Percentiles rank a stretch among this genome's conserved stretches.
Conservation (phyloP, 257 asterid species). For the Cynanchum wilfordii region DNA sequence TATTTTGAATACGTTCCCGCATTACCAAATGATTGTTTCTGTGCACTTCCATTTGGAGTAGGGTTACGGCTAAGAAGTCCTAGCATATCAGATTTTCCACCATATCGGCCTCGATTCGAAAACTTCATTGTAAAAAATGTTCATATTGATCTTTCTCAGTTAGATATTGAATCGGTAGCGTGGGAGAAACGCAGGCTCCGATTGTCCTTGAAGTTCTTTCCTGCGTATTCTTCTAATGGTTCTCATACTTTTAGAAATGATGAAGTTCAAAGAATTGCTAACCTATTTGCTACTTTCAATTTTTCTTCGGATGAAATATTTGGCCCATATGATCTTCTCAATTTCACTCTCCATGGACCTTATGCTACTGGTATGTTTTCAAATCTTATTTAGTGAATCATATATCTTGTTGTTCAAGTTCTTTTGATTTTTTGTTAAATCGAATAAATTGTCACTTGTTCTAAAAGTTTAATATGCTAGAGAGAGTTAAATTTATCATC, state of each 20-base stretch:
- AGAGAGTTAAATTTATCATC: too few species aligned
- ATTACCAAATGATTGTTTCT: slow-evolving; percentile 36
- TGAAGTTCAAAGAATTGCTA: slow-evolving; percentile 32
- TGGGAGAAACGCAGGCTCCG: slow-evolving; percentile 45
- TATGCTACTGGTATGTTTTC: slow-evolving; percentile 31
- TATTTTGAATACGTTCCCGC: slow-evolving; percentile 37
- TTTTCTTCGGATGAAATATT: slow-evolving; percentile 29
- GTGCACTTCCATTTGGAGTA: slow-evolving; percentile 43
- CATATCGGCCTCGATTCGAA: slow-evolving; percentile 26
- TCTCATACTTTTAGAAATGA: slow-evolving; percentile 26
- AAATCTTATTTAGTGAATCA: background rate
- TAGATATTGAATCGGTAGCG: slow-evolving; percentile 21
- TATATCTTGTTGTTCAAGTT: background rate
- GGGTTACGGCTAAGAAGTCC: slow-evolving; percentile 46
- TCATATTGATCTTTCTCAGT: slow-evolving; percentile 4
- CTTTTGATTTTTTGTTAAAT: too few species aligned
- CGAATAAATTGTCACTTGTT: too few species aligned
- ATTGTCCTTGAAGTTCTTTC: slow-evolving; percentile 43
- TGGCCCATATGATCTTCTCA: slow-evolving; percentile 52
- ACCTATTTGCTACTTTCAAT: slow-evolving; percentile 29
- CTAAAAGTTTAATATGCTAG: too few species aligned
- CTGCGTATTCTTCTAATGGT: slow-evolving; percentile 20
- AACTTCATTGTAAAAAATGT: slow-evolving; percentile 29
- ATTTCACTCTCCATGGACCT: slow-evolving; percentile 44
- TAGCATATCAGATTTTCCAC: slow-evolving; percentile 41